Percentiles rank a stretch among this genome's conserved stretches.
Conservation (phyloP, 768 basidiomycete genomes). For the Pulveroboletus frians region DNA sequence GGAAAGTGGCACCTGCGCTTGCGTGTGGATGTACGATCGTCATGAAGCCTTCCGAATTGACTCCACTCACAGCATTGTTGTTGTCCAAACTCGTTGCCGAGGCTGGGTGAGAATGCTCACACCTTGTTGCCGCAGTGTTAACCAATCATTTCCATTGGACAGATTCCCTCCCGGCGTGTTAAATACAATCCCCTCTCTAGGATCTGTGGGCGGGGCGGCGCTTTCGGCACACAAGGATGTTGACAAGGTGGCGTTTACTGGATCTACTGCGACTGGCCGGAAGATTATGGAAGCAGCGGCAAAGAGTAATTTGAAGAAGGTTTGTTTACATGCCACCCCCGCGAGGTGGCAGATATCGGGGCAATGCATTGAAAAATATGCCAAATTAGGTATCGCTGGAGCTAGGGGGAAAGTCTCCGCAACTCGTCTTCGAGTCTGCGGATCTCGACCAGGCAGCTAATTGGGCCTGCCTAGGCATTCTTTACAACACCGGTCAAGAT, state of each 20-base stretch:
- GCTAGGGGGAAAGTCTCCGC: slow-evolving; percentile 89
- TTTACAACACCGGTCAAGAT: slow-evolving; percentile 88
- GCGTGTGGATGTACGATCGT: slow-evolving; percentile 90
- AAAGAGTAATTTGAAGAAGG: slow-evolving; percentile 92
- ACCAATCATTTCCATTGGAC: slow-evolving; percentile 10
- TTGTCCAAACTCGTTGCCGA: slow-evolving; percentile 76
- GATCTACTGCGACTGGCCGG: slow-evolving; percentile 83
- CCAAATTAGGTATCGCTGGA: slow-evolving; percentile 73
- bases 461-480: slow-evolving; percentile 83
- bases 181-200: slow-evolving; percentile 83
- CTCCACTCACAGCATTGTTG: slow-evolving; percentile 78
- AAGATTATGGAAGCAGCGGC: slow-evolving; percentile 91
- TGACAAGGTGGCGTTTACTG: slow-evolving; percentile 95
- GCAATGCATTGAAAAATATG: slow-evolving; percentile 8
- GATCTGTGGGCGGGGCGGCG: slow-evolving; percentile 78
- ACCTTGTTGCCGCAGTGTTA: slow-evolving; percentile 9
- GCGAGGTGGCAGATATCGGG: slow-evolving; percentile 19
- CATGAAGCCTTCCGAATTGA: slow-evolving; percentile 91
- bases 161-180: slow-evolving; percentile 90
- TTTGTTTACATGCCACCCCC: slow-evolving; percentile 28
- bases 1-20: slow-evolving; percentile 92
- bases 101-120: slow-evolving; percentile 57
- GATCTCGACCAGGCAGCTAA: slow-evolving; percentile 81
- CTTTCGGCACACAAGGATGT: slow-evolving; percentile 78
- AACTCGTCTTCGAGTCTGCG: slow-evolving; percentile 86